A percentile compares a stretch with the other conserved stretches of the same genome.
These are phyloP conservation scores for Oropetium thomaeum DNA, from an alignment of 176 grass and related monocot species.

Conservation along the genomic window DNA sequence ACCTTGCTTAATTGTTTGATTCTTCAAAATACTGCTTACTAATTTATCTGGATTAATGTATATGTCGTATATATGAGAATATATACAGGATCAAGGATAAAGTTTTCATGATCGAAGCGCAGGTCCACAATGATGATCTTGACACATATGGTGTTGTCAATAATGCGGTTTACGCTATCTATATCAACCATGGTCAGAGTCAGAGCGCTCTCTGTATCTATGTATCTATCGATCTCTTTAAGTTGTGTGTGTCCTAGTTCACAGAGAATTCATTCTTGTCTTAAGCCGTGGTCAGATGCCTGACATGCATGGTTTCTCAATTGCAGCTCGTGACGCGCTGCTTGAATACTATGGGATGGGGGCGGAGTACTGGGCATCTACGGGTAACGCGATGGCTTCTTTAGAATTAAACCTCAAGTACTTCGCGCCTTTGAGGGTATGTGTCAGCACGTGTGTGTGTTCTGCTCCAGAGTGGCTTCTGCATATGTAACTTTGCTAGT, in stretches of 20 bases:
- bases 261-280: neutral
- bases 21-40: neutral
- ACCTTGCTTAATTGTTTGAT: neutral
- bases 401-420: constrained; percentile 80
- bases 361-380: constrained; percentile 46
- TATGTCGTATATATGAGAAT: neutral
- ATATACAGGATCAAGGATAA: constrained; percentile 14
- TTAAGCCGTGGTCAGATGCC: neutral
- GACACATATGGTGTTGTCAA: constrained; percentile 89
- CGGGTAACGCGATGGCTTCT: constrained; percentile 62
- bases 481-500: neutral
- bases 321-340: constrained; percentile 66
- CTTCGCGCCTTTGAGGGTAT: constrained; percentile 73
- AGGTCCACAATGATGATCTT: constrained; percentile 83
- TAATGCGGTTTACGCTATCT: constrained; percentile 79
- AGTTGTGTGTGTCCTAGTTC: neutral
- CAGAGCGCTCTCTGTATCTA: no score
- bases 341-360: constrained; percentile 59
- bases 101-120: constrained; percentile 63
- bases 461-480: neutral
- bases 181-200: constrained; percentile 79
- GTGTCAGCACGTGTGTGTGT: no score
- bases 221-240: no score
- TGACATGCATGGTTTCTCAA: neutral
- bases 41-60: neutral